Evolutionary conservation across 129 eudicot genomes (phyloP), one percentile per base, ranked within the genome.

Genomic region (Artemisia argyi): DNA sequence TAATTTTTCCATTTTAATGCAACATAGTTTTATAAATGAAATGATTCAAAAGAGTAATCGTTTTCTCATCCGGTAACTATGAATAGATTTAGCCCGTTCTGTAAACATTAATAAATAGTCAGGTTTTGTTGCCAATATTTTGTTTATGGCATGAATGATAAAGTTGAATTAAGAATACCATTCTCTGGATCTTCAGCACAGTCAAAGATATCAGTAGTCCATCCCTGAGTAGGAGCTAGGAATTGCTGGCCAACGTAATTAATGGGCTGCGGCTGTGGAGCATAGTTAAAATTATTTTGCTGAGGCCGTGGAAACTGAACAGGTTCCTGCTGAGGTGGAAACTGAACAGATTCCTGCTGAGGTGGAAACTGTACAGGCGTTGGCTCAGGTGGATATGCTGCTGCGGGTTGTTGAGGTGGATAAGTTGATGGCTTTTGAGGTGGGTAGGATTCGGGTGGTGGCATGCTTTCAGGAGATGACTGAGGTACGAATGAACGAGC

Each of bases 141-240:
- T 39, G 1, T 1, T 7, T 39, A 39, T 7, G 7, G 12, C 1
- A 30, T 5, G 18, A 17, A 2, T 42, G 14, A 61, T 63, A 28
- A 73, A 44, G 26, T 24, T 39, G 39, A 8, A 64, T 17, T 47
- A 18, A 59, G 18, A 69, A 19, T 74, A 80, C 84, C 80, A 22
- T 80, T 80, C 69, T 51, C 76, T 1, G 79, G 79, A 69, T 80
- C 84, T 3, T 80, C 72, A 61, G 70, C 64, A 71, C 84, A 80
- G 62, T 68, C 84, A 54, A 80, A 80, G 28, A 80, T 73, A 35
- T 76, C 76, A 68, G 15, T 68, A 11, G 26, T 80, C 83, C 84
- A 80, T 9, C 11, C 77, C 68, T 69, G 71, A 69, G 71, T 69
- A 24, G 63, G 81, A 51, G 75, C 56, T 19, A 60, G 75, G 76